Evolutionary conservation across 306 rosid species (phyloP), one percentile per base, ranked within the genome.

Genomic region (Fragaria nilgerrensis): DNA sequence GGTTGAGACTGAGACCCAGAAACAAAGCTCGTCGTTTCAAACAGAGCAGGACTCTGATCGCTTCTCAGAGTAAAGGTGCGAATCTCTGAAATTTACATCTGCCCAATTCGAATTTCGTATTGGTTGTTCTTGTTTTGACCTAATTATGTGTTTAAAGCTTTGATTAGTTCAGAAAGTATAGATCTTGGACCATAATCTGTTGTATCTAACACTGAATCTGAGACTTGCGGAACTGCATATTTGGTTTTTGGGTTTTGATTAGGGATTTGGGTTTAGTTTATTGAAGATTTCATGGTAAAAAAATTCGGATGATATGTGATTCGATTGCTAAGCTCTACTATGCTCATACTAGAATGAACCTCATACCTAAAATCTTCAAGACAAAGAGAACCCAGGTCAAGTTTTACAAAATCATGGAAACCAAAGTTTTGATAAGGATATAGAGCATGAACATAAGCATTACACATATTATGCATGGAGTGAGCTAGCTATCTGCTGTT

Each of bases 41-140:
- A 17, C 15, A 39, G 56, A 63, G 34, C 47, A 14, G 70, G 59
- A 43, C 59, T 75, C 47, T 52, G 71, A 75, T 75, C 70, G 45
- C 48, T 61, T 25, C 62, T 61, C 15, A 44, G 5, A 19, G 61
- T 75, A 62, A n/a, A 37, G 78, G 72, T 75, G 5, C 34, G 23
- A 62, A 56, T 32, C 58, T 32, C 70, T 61, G 70, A 1, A 59
- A 44, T 32, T 55, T 72, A 36, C 9, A 72, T 11, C 9, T 62
- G 13, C 11, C 65, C 70, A 19, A 7, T 44, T 74, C 15, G 12
- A 45, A 16, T 29, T 49, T 25, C 8, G 44, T 29, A 7, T 34
- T 11, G 5, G 5, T 59, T 61, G 44, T 41, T 41, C 48, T 37
- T 16, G 22, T n/a, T 74, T 23, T 27, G 48, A 5, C 2, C 7